A percentile compares a stretch with the other conserved stretches of the same genome.
Evolutionary conservation across 225 moss, liverwort and hornwort species (phyloP).

Genomic region (Marchantia polymorpha): DNA sequence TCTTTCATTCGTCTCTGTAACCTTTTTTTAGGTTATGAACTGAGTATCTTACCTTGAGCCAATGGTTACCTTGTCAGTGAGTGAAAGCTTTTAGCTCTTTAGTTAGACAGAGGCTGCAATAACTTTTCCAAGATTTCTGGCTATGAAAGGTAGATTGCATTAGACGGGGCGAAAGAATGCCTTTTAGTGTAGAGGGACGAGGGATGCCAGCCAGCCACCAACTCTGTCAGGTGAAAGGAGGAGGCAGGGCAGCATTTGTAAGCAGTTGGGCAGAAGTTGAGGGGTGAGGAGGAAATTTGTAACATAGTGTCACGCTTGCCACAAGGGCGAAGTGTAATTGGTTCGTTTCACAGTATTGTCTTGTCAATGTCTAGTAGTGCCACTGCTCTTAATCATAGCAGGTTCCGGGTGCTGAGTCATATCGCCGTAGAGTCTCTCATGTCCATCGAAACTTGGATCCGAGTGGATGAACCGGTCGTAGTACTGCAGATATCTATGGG

Average conservation of each 20-base stretch:
- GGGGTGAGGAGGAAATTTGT: constrained; percentile 16
- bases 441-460: not conserved
- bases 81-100: not conserved
- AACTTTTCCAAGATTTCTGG: constrained; percentile 4
- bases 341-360: not conserved
- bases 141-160: constrained; percentile 14
- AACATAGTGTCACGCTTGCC: constrained; percentile 25
- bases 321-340: constrained; percentile 1
- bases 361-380: not conserved
- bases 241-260: not conserved
- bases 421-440: not conserved
- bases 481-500: no score
- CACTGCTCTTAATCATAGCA: not conserved
- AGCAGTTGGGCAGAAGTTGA: constrained; percentile 4
- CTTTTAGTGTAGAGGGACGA: constrained; percentile 1
- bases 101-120: constrained; percentile 4
- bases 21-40: not conserved
- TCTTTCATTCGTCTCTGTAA: not conserved
- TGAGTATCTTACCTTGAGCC: not conserved
- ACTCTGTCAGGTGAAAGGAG: not conserved
- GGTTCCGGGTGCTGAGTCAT: not conserved
- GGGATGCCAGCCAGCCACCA: constrained; percentile 8
- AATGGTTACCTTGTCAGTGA: not conserved
- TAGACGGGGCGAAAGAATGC: constrained; percentile 8
- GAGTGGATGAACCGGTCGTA: not conserved